These are phyloP conservation scores for Amanita pallidorosea DNA, from an alignment of 768 basidiomycete genomes.

Conservation along the genomic window DNA sequence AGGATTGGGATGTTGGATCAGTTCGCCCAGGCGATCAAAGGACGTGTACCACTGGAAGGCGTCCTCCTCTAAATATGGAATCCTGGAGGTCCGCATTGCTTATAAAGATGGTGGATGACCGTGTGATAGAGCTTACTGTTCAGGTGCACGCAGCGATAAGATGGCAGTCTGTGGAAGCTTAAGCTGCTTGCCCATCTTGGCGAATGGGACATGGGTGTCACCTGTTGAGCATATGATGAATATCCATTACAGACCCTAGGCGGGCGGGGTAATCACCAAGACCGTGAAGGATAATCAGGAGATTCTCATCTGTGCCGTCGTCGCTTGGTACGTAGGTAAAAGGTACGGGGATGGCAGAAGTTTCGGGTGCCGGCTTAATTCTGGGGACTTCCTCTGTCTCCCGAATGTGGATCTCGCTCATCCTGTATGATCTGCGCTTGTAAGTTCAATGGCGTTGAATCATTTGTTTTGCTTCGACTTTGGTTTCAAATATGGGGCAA, in stretches of 20 bases:
- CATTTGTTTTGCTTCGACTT: slow-evolving; percentile 1
- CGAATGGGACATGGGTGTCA: slow-evolving; percentile 73
- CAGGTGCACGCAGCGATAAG: slow-evolving; percentile 71
- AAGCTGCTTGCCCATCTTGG: slow-evolving; percentile 57
- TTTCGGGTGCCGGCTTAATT: slow-evolving; percentile 39
- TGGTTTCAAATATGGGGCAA: neutral
- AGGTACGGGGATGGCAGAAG: slow-evolving; percentile 35
- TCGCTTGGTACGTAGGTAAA: slow-evolving; percentile 65
- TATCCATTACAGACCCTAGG: neutral
- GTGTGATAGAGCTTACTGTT: slow-evolving; percentile 37
- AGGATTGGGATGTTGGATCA: slow-evolving; percentile 63
- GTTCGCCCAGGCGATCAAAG: slow-evolving; percentile 71
- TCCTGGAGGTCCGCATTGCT: slow-evolving; percentile 26
- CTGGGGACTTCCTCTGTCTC: slow-evolving; percentile 17
- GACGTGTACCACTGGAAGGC: slow-evolving; percentile 84
- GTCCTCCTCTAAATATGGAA: slow-evolving; percentile 70
- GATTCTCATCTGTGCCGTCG: slow-evolving; percentile 80
- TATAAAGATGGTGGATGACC: neutral
- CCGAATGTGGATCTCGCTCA: slow-evolving; percentile 19
- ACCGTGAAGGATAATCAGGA: slow-evolving; percentile 78
- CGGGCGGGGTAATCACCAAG: slow-evolving; percentile 42
- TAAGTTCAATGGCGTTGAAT: neutral
- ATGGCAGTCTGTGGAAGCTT: slow-evolving; percentile 87
- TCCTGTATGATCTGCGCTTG: slow-evolving; percentile 10
- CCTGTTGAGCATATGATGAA: slow-evolving; percentile 32